Percentiles rank a stretch among this genome's conserved stretches.
phyloP scores from a whole-genome alignment of 2,329 filamentous ascomycete species.

The Cladophialophora carrionii region DNA sequence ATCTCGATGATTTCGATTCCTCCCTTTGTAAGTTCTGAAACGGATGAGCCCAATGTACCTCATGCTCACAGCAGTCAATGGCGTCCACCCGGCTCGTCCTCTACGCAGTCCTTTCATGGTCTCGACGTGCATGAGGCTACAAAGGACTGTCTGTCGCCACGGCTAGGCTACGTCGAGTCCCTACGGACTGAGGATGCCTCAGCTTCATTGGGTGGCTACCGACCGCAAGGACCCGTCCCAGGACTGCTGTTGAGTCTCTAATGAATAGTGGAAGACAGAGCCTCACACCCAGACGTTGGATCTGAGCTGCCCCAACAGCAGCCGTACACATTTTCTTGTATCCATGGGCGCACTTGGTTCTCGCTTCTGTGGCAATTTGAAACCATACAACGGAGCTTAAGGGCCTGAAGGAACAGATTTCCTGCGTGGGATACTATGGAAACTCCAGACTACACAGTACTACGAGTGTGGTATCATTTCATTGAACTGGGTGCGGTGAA shows the following conservation, averaged over 20 bases:
- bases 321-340: neutral
- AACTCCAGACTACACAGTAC: neutral
- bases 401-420: neutral
- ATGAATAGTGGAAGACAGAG: neutral
- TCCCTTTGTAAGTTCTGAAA: neutral
- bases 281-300: neutral
- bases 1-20: neutral
- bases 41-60: neutral
- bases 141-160: neutral
- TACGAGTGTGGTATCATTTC: neutral
- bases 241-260: neutral
- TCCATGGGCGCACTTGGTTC: neutral
- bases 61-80: neutral
- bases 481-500: too few relatives aligned
- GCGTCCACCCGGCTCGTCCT: neutral
- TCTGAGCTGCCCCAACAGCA: neutral
- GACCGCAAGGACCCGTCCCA: neutral
- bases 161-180: neutral
- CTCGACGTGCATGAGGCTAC: neutral
- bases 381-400: neutral
- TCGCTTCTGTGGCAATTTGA: neutral
- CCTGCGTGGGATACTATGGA: neutral
- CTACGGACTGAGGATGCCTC: neutral
- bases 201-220: neutral
- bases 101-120: neutral